phyloP scores from a whole-genome alignment of 306 rosid genomes.

The Cucumis melo region DNA sequence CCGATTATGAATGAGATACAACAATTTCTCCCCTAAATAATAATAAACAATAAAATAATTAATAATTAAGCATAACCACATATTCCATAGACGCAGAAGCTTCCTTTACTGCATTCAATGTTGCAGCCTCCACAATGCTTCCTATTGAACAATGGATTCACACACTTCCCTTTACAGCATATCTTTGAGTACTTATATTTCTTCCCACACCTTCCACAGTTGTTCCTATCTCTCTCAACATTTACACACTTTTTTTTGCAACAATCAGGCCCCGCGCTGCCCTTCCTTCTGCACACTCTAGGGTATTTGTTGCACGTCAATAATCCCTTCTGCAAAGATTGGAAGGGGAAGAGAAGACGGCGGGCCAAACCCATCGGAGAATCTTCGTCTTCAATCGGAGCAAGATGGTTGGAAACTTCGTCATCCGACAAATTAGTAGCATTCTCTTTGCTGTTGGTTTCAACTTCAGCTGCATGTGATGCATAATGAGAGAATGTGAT shows the following conservation, averaged over 20 bases:
- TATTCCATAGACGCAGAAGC: slow-evolving; percentile 32
- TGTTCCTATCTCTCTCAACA: slow-evolving; percentile 14
- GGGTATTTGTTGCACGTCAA: slow-evolving; percentile 21
- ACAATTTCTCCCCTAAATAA: no score
- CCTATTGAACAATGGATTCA: slow-evolving; percentile 22
- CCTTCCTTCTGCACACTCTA: slow-evolving; percentile 22
- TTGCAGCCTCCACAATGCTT: slow-evolving; percentile 36
- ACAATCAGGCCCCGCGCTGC: slow-evolving; percentile 21
- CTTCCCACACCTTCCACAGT: slow-evolving; percentile 35
- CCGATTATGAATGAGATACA: no score
- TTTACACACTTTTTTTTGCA: slow-evolving; percentile 35
- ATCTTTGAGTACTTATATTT: slow-evolving; percentile 25
- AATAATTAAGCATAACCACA: slow-evolving; percentile 19
- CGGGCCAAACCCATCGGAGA: background rate
- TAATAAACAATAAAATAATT: no score
- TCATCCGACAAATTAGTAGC: background rate
- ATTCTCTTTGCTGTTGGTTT: background rate
- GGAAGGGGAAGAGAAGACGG: background rate
- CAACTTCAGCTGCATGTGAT: background rate
- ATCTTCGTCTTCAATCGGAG: background rate
- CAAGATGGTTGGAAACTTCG: background rate
- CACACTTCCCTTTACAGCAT: slow-evolving; percentile 37
- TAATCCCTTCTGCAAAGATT: background rate
- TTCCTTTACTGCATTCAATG: slow-evolving; percentile 29
- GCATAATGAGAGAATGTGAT: background rate